A percentile compares a stretch with the other conserved stretches of the same genome.
Conservation (phyloP, 2,329 filamentous ascomycete species). For the Berkeleyomyces basicola region DNA sequence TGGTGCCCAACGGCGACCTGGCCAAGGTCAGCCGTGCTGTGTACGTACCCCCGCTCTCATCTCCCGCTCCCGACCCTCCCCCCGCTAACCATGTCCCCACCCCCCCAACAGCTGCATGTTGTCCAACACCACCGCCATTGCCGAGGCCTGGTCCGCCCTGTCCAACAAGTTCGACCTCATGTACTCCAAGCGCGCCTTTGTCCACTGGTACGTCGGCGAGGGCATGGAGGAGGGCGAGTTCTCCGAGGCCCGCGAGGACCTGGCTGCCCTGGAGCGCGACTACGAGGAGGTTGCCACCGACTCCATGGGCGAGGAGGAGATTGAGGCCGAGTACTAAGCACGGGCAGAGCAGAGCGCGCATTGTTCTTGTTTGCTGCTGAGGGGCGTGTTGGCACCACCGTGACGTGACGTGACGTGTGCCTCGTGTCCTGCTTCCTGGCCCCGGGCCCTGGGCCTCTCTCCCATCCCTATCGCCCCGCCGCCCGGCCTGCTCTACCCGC, state of each 20-base stretch:
- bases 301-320: constrained; percentile 73
- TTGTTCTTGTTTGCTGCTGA: neutral
- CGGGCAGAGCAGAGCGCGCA: constrained; percentile 1
- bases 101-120: constrained; percentile 36
- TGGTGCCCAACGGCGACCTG: constrained; percentile 90
- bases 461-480: too few species aligned
- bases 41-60: constrained; percentile 37
- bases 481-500: too few species aligned
- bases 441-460: too few species aligned
- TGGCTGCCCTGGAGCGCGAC: constrained; percentile 72
- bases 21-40: constrained; percentile 97
- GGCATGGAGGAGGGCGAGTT: constrained; percentile 90
- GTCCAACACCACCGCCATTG: constrained; percentile 59
- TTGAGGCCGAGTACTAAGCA: constrained; percentile 78
- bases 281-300: constrained; percentile 96
- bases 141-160: constrained; percentile 55
- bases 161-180: constrained; percentile 65
- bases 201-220: constrained; percentile 72
- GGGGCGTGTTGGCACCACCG: neutral
- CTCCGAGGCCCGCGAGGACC: constrained; percentile 70
- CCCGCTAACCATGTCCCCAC: constrained; percentile 1
- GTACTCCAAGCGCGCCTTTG: constrained; percentile 63
- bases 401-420: neutral
- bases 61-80: neutral
- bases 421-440: neutral